Percentiles rank a stretch among this genome's conserved stretches.
phyloP scores from a whole-genome alignment of 2,329 filamentous ascomycete species.

The Trichoderma pleuroti region DNA sequence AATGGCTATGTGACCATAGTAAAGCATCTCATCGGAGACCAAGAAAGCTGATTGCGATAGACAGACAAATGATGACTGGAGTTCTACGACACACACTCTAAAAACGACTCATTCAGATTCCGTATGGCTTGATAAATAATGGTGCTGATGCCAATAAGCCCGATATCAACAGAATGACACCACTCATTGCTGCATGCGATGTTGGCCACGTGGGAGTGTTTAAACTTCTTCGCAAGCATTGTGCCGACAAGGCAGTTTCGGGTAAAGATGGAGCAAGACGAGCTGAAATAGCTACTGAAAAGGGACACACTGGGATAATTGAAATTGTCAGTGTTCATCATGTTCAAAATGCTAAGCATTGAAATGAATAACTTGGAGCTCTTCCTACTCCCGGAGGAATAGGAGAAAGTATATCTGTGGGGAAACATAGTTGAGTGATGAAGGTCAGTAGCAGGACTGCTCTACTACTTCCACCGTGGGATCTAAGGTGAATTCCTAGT shows the following conservation, averaged over 20 bases:
- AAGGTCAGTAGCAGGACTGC: too few relatives aligned
- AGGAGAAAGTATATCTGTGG: too few relatives aligned
- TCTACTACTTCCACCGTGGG: too few relatives aligned
- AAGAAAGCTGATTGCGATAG: too few relatives aligned
- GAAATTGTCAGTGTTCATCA: neutral
- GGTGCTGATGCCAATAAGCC: neutral
- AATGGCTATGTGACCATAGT: neutral
- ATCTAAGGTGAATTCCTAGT: too few relatives aligned
- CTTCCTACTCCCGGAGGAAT: too few relatives aligned
- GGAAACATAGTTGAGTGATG: too few relatives aligned
- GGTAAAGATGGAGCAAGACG: neutral
- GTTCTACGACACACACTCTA: too few relatives aligned
- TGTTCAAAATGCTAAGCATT: too few relatives aligned
- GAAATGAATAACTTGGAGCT: too few relatives aligned
- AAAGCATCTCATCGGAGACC: neutral
- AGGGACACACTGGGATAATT: neutral
- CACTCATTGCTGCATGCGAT: neutral
- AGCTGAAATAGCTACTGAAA: neutral
- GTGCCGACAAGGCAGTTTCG: neutral
- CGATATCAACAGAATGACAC: neutral
- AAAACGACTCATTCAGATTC: too few relatives aligned
- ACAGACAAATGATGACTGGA: too few relatives aligned
- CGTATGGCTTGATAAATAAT: neutral
- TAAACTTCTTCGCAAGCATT: neutral
- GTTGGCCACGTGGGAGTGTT: neutral